Conservation (phyloP, 345 rosid genomes). For the Salix udensis region DNA sequence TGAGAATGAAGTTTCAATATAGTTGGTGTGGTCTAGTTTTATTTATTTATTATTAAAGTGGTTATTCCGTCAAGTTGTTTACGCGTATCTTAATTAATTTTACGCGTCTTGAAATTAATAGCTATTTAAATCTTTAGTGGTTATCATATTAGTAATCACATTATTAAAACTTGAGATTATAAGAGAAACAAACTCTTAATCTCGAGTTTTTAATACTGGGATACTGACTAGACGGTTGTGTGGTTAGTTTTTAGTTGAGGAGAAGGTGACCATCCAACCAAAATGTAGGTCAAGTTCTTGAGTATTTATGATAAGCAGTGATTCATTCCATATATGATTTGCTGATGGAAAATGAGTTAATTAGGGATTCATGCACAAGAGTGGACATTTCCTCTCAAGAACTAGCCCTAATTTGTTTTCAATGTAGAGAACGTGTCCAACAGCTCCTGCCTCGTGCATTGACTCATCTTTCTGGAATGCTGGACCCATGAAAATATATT, state of each 20-base stretch:
- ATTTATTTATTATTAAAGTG: too few relatives aligned
- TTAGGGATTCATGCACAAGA: neutral
- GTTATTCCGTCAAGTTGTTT: too few relatives aligned
- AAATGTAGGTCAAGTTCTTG: neutral
- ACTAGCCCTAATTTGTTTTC: neutral
- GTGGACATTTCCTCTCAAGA: neutral
- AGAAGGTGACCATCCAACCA: conserved; percentile 30
- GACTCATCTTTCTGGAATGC: neutral
- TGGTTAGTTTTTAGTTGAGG: neutral
- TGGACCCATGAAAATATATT: neutral
- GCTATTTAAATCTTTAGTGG: too few relatives aligned
- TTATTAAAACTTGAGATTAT: too few relatives aligned
- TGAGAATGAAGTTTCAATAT: neutral
- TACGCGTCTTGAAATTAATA: accelerated
- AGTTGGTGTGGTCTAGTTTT: conserved; percentile 1
- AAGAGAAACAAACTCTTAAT: too few relatives aligned
- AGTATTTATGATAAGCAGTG: neutral
- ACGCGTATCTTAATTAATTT: too few relatives aligned
- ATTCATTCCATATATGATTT: neutral
- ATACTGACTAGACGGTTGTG: too few relatives aligned
- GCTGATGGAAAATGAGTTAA: neutral
- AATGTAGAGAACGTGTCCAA: neutral
- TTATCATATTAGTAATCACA: too few relatives aligned
- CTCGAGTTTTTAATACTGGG: too few relatives aligned
- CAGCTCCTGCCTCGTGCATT: conserved; percentile 3